A percentile compares a stretch with the other conserved stretches of the same genome.
Evolutionary conservation across 345 rosid genomes (phyloP).

Genomic region (Sonneratia caseolaris): DNA sequence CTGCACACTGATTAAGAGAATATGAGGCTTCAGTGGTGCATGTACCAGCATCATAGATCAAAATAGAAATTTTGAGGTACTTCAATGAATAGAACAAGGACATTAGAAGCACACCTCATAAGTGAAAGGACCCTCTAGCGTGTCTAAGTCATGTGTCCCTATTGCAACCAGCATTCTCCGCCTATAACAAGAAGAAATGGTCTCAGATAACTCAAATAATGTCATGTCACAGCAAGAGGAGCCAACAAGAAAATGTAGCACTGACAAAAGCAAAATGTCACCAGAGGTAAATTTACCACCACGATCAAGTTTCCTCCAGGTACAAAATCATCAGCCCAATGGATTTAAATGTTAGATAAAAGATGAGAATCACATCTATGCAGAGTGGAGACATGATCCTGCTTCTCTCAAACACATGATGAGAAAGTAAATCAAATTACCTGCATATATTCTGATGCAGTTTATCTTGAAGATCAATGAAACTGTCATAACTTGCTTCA

Average conservation of each 20-base stretch:
- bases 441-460: conserved; percentile 92
- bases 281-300: not conserved
- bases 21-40: not conserved
- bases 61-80: not conserved
- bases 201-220: not conserved
- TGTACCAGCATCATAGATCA: not conserved
- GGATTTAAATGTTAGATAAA: not conserved
- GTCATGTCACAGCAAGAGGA: not conserved
- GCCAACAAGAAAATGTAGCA: not conserved
- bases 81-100: not conserved
- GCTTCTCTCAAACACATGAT: not conserved
- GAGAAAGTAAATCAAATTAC: conserved; percentile 22
- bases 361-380: not conserved
- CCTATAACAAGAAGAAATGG: conserved; percentile 28
- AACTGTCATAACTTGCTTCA: conserved; percentile 85
- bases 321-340: not conserved
- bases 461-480: conserved; percentile 95
- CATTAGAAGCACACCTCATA: conserved; percentile 57
- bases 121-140: conserved; percentile 76
- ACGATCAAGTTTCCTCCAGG: not conserved
- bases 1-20: not conserved
- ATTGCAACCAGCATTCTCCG: conserved; percentile 80
- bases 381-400: not conserved
- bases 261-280: not conserved
- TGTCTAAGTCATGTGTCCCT: conserved; percentile 96